These are phyloP conservation scores for Candida xiaguanensis DNA, from an alignment of 805 yeast species.

Conservation along the genomic window DNA sequence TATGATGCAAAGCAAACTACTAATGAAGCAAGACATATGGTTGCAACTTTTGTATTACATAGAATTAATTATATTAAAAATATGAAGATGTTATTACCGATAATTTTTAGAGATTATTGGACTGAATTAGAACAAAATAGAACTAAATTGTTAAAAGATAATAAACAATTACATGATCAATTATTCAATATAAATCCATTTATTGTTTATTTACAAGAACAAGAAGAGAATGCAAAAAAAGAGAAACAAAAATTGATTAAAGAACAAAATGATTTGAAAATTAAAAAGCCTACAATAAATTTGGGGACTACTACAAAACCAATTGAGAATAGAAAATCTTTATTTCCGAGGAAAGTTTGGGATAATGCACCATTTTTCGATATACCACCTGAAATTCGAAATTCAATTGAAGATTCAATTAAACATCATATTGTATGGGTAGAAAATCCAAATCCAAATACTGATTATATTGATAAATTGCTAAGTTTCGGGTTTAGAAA, in stretches of 20 bases:
- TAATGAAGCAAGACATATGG: constrained; percentile 83
- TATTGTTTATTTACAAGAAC: constrained; percentile 54
- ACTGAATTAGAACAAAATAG: constrained; percentile 61
- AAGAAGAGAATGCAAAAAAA: constrained; percentile 39
- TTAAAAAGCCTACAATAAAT: constrained; percentile 42
- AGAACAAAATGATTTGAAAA: constrained; percentile 48
- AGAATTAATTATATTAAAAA: constrained; percentile 78
- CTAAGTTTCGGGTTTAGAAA: constrained; percentile 59
- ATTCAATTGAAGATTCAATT: constrained; percentile 59
- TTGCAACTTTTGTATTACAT: constrained; percentile 85
- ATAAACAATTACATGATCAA: constrained; percentile 46
- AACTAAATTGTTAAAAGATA: constrained; percentile 40
- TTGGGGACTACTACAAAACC: constrained; percentile 28
- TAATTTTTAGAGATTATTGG: constrained; percentile 80
- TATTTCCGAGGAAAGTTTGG: constrained; percentile 61
- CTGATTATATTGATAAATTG: constrained; percentile 12
- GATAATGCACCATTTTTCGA: constrained; percentile 65
- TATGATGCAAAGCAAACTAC: constrained; percentile 73
- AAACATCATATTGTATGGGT: constrained; percentile 57
- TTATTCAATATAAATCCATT: constrained; percentile 77
- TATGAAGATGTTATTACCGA: constrained; percentile 82
- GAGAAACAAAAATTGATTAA: constrained; percentile 46
- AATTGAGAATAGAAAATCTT: constrained; percentile 8
- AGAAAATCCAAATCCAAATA: constrained; percentile 15
- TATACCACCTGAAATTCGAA: constrained; percentile 60